phyloP scores from a whole-genome alignment of 2,329 filamentous ascomycete genomes.

The Neoscytalidium dimidiatum region DNA sequence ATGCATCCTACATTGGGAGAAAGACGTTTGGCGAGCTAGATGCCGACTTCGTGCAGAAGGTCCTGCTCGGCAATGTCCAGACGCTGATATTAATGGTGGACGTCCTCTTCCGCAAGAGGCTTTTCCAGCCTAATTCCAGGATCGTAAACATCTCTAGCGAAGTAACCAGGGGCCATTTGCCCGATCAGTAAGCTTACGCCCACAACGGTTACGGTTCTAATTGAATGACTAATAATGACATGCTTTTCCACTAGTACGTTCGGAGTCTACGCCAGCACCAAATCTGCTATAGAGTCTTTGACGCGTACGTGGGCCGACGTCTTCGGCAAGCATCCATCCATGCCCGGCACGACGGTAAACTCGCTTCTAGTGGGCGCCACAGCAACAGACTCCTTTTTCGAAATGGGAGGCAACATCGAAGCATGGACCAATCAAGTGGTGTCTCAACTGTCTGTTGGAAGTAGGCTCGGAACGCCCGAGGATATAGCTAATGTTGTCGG shows the following conservation, averaged over 20 bases:
- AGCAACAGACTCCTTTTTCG: slow-evolving; percentile 27
- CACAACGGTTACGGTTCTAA: background rate
- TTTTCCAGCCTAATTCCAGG: slow-evolving; percentile 24
- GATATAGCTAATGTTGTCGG: slow-evolving; percentile 72
- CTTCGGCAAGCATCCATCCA: slow-evolving; percentile 22
- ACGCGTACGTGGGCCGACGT: slow-evolving; percentile 29
- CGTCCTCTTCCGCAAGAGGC: slow-evolving; percentile 23
- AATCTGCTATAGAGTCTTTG: slow-evolving; percentile 28
- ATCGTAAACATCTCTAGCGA: slow-evolving; percentile 28
- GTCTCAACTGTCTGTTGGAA: slow-evolving; percentile 23
- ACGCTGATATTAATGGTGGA: slow-evolving; percentile 29
- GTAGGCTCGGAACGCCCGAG: slow-evolving; percentile 30
- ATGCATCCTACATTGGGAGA: slow-evolving; percentile 24
- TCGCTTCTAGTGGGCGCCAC: slow-evolving; percentile 32
- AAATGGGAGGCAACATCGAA: background rate
- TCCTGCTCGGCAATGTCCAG: slow-evolving; percentile 27
- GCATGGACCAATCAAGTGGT: background rate
- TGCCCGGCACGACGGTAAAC: slow-evolving; percentile 32
- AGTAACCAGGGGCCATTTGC: slow-evolving; percentile 19
- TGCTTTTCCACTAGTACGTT: background rate
- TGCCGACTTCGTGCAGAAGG: slow-evolving; percentile 23
- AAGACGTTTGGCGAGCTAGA: slow-evolving; percentile 21
- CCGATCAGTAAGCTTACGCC: slow-evolving; percentile 23
- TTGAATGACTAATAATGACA: background rate
- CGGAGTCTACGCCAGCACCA: slow-evolving; percentile 20